Conservation (phyloP, 1,284 basidiomycete genomes). For the Cronartium ribicola region DNA sequence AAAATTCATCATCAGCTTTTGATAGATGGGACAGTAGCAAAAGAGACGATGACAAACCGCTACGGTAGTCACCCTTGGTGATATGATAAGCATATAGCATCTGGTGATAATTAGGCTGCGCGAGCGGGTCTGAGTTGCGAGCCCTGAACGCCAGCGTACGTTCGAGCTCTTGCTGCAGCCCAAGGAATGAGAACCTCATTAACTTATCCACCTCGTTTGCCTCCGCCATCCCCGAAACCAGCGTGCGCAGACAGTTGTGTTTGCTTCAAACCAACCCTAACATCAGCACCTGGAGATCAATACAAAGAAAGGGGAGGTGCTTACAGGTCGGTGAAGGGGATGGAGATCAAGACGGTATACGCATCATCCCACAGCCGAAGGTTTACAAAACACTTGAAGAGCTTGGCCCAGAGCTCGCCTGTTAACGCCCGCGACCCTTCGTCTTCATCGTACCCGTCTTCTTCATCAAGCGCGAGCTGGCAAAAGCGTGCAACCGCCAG, state of each 20-base stretch:
- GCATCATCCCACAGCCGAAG: constrained; percentile 37
- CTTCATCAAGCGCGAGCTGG: constrained; percentile 24
- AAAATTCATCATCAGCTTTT: not conserved
- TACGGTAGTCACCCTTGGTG: constrained; percentile 59
- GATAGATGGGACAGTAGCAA: not conserved
- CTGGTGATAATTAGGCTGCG: constrained; percentile 78
- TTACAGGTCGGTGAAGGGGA: constrained; percentile 25
- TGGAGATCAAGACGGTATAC: constrained; percentile 18
- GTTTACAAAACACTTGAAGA: constrained; percentile 24
- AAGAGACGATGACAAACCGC: constrained; percentile 42
- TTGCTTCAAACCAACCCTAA: constrained; percentile 57
- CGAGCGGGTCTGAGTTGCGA: constrained; percentile 82
- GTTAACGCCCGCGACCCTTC: not conserved
- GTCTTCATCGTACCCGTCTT: not conserved
- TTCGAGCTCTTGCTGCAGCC: constrained; percentile 81
- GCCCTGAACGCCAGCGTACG: constrained; percentile 86
- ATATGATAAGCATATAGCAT: constrained; percentile 95
- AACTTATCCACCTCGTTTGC: constrained; percentile 72
- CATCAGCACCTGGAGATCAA: not conserved
- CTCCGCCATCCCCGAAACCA: constrained; percentile 89
- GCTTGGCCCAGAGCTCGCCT: constrained; percentile 27
- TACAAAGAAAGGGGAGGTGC: not conserved
- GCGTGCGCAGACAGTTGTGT: constrained; percentile 69
- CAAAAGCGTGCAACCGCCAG: constrained; percentile 27
- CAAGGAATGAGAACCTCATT: constrained; percentile 78